Base-by-base conservation (phyloP, 2,329 filamentous ascomycete genomes). In the Aspergillus spinulosporus region DNA sequence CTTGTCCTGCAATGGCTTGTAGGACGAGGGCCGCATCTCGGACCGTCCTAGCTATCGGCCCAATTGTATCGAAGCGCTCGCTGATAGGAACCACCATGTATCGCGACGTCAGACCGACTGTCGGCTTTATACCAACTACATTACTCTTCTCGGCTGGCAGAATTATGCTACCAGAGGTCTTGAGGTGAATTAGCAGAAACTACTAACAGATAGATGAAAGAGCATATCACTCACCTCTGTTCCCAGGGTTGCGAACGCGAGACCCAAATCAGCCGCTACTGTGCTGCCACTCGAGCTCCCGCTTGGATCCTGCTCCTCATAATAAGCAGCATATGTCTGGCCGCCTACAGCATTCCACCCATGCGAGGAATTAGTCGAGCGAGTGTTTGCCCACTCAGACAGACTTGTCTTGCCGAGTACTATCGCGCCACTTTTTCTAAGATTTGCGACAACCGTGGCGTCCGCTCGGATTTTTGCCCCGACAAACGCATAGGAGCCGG, bases 261-360 rank as follows among this genome's bases (percentile, higher is more conserved):
- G 76, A 0, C 85, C 86, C 21, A 88, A 71, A 29, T 80, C 82
- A 29, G 77, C 79, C 4, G 80, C 75, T 0, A 89, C 85, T 9
- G 76, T 86, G 62, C 82, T 86, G 0, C 87, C 87, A 36, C 79
- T 82, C 1, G 82, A 86, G 52, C 82, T 85, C 2, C 85, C 85
- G 42, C 74, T 78, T 0, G 87, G 87, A 62, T 88, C 83, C 64
- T 87, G 83, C 1, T 79, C 73, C 1, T 81, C 80, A 62, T 81
- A 82, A 65, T 88, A 89, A 0, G 85, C 84, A 7, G 74, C 86
- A 34, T 80, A 77, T 0, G 80, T 81, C 66, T 89, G 86, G 0
- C 86, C 86, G 5, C 84, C 84, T 57, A 83, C 77, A 0, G 86
- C 82, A 45, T 81, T 84, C 86, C 86, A 89, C 4, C 87, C 87